Percentiles rank a stretch among this genome's conserved stretches.
Evolutionary conservation across 345 rosid genomes (phyloP).

Genomic region (Capsella bursapastoris): DNA sequence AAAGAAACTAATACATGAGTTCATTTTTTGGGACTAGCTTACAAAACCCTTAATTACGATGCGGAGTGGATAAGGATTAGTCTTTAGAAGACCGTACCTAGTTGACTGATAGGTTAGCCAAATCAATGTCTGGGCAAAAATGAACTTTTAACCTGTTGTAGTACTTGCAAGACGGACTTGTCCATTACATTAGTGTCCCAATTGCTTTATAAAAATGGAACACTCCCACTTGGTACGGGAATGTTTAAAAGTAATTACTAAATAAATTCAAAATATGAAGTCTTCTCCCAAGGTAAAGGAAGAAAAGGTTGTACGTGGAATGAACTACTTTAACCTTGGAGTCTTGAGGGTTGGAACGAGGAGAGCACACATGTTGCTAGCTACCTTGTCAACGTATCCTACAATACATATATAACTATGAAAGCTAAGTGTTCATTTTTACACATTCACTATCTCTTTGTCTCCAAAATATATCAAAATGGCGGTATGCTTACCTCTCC

Average conservation of each 20-base stretch:
- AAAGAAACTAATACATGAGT: too few species aligned
- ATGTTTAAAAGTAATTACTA: neutral
- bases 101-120: too few species aligned
- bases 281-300: neutral
- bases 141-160: too few species aligned
- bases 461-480: constrained; percentile 8
- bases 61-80: too few species aligned
- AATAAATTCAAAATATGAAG: neutral
- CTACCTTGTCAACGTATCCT: neutral
- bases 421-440: constrained; percentile 11
- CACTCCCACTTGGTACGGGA: neutral
- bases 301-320: neutral
- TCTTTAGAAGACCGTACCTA: too few species aligned
- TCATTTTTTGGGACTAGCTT: too few species aligned
- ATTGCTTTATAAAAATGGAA: too few species aligned
- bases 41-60: too few species aligned
- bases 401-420: neutral
- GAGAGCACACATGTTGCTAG: neutral
- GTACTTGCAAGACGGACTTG: too few species aligned
- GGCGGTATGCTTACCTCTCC: neutral
- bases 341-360: neutral
- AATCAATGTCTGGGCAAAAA: too few species aligned
- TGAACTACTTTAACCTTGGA: neutral
- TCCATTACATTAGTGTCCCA: too few species aligned
- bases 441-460: constrained; percentile 7